These are phyloP conservation scores for Mytilinidion resinicola DNA, from an alignment of 495 filamentous ascomycete genomes.

Conservation along the genomic window DNA sequence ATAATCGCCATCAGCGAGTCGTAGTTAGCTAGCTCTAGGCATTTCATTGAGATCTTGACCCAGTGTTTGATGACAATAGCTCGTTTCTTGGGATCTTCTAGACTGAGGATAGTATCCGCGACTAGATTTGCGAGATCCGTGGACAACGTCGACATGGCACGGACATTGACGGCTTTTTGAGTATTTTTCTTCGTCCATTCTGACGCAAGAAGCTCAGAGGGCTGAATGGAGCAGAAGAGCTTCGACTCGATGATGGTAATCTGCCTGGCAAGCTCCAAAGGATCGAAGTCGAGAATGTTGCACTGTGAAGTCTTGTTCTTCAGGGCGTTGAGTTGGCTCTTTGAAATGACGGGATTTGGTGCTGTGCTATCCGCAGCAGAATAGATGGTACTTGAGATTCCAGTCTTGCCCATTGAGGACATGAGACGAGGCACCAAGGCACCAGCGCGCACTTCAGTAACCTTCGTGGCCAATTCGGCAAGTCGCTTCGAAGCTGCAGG, in stretches of 20 bases:
- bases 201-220: conserved; percentile 86
- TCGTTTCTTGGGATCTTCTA: conserved; percentile 84
- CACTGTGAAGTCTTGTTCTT: conserved; percentile 59
- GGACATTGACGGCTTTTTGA: conserved; percentile 79
- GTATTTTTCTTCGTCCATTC: conserved; percentile 87
- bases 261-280: conserved; percentile 85
- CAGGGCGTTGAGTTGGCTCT: conserved; percentile 67
- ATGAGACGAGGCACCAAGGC: conserved; percentile 79
- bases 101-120: conserved; percentile 85
- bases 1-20: conserved; percentile 95
- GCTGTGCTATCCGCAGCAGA: conserved; percentile 60
- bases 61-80: conserved; percentile 93
- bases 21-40: conserved; percentile 88
- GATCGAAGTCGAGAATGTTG: conserved; percentile 87
- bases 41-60: conserved; percentile 90
- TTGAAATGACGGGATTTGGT: conserved; percentile 62
- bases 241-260: conserved; percentile 88
- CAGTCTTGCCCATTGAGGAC: conserved; percentile 84
- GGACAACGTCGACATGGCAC: conserved; percentile 87
- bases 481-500: conserved; percentile 75
- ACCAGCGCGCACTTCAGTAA: conserved; percentile 61
- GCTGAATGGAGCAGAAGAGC: conserved; percentile 87
- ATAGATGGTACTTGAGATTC: conserved; percentile 61
- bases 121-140: conserved; percentile 90
- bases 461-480: conserved; percentile 70